Conservation (phyloP, 805 yeast species). For the Candida pseudoglaebosa region DNA sequence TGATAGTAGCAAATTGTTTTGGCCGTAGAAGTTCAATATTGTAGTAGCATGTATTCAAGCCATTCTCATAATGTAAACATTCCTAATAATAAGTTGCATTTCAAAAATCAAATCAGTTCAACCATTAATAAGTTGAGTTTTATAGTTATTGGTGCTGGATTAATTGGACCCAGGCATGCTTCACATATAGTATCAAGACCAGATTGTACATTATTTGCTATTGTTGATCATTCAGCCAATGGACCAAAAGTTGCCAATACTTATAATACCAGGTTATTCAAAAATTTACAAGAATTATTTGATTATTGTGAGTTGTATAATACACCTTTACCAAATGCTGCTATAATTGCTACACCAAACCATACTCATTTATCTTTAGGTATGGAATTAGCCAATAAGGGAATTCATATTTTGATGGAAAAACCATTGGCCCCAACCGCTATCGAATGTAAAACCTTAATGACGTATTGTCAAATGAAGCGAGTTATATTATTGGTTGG, state of each 20-base stretch:
- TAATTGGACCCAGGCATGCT: conserved; percentile 41
- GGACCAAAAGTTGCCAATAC: conserved; percentile 27
- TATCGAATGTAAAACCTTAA: conserved; percentile 30
- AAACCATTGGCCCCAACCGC: conserved; percentile 37
- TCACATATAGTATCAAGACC: conserved; percentile 24
- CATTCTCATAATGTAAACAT: conserved; percentile 2
- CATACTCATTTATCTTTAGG: conserved; percentile 36
- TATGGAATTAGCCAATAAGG: conserved; percentile 28
- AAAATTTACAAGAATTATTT: conserved; percentile 23
- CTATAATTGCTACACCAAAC: conserved; percentile 40
- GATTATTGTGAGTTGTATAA: conserved; percentile 17
- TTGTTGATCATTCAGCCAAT: conserved; percentile 31
- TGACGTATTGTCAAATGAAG: conserved; percentile 19
- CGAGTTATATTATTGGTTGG: conserved; percentile 35
- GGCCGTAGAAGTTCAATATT: background rate
- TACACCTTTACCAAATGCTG: conserved; percentile 33
- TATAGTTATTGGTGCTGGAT: conserved; percentile 35
- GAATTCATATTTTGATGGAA: conserved; percentile 37
- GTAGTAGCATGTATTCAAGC: conserved; percentile 2
- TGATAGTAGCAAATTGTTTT: no score
- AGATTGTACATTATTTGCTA: conserved; percentile 27
- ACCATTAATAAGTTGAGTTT: conserved; percentile 9
- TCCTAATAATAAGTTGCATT: conserved; percentile 1
- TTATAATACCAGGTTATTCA: conserved; percentile 22
- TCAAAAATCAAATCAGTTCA: background rate